Evolutionary conservation across 2,329 filamentous ascomycete species (phyloP).

Genomic region (Metarhizium robertsii): DNA sequence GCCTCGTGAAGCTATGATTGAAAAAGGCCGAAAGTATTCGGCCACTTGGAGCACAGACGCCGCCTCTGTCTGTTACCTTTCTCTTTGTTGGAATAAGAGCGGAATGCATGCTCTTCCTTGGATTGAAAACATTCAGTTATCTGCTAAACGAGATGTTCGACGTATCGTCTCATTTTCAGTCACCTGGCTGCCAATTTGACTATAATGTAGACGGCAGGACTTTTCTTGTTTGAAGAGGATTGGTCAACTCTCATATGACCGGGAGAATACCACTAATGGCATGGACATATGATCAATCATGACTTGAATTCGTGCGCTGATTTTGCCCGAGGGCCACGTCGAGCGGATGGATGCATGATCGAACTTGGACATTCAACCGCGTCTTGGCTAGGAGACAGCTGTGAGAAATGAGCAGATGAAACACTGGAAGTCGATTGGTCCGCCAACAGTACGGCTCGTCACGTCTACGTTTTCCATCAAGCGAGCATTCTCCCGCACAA

Average conservation of each 20-base stretch:
- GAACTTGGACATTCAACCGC: background rate
- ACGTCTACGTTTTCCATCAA: background rate
- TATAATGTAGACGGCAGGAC: too few relatives aligned
- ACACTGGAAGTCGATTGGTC: background rate
- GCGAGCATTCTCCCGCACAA: background rate
- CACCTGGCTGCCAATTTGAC: background rate
- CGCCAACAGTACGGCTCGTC: background rate
- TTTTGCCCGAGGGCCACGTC: background rate
- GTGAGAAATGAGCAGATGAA: background rate
- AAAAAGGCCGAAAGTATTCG: conserved; percentile 10
- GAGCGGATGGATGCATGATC: background rate
- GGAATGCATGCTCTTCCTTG: background rate
- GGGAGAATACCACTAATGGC: background rate
- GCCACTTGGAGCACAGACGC: background rate
- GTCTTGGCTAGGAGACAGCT: background rate
- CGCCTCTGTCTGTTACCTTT: background rate
- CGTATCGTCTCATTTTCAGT: background rate
- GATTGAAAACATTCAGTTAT: background rate
- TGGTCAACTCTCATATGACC: background rate
- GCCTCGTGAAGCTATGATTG: background rate
- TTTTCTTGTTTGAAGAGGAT: background rate
- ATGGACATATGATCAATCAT: background rate
- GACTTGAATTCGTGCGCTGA: background rate
- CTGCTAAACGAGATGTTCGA: background rate
- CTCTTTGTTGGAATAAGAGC: background rate